Percentiles rank a stretch among this genome's conserved stretches.
Evolutionary conservation across 1,139 yeast species (phyloP).

Genomic region (Yamadazyma kanchanaburiensis): DNA sequence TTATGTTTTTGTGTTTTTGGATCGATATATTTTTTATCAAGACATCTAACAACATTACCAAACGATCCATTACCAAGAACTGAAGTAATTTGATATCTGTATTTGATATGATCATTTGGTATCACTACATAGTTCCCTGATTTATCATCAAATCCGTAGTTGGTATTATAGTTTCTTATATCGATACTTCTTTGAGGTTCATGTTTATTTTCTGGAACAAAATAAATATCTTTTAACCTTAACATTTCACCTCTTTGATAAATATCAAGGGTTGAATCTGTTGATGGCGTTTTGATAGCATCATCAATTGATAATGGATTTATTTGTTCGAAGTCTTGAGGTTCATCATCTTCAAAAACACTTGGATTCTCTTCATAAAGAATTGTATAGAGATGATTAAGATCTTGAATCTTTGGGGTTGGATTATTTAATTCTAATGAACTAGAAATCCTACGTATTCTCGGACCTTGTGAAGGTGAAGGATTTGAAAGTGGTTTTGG

Average conservation of each 20-base stretch:
- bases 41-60: constrained; percentile 73
- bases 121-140: constrained; percentile 59
- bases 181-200: constrained; percentile 27
- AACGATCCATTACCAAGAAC: constrained; percentile 79
- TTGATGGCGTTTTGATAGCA: not conserved
- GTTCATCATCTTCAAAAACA: constrained; percentile 15
- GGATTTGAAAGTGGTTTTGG: constrained; percentile 1
- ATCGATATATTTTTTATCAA: constrained; percentile 57
- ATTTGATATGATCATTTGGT: constrained; percentile 71
- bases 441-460: constrained; percentile 5
- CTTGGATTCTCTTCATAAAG: constrained; percentile 21
- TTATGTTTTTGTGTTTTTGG: constrained; percentile 12
- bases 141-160: constrained; percentile 73
- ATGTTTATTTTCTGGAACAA: constrained; percentile 24
- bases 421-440: constrained; percentile 7
- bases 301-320: constrained; percentile 7
- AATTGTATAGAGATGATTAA: constrained; percentile 18
- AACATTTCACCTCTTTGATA: constrained; percentile 55
- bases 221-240: constrained; percentile 39
- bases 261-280: constrained; percentile 26
- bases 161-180: constrained; percentile 40
- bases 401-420: constrained; percentile 13
- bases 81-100: constrained; percentile 60
- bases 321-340: constrained; percentile 2
- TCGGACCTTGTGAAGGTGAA: too few species aligned